Evolutionary conservation across 176 grass and related monocot genomes (phyloP).

Genomic region (Oryza glumipatula): DNA sequence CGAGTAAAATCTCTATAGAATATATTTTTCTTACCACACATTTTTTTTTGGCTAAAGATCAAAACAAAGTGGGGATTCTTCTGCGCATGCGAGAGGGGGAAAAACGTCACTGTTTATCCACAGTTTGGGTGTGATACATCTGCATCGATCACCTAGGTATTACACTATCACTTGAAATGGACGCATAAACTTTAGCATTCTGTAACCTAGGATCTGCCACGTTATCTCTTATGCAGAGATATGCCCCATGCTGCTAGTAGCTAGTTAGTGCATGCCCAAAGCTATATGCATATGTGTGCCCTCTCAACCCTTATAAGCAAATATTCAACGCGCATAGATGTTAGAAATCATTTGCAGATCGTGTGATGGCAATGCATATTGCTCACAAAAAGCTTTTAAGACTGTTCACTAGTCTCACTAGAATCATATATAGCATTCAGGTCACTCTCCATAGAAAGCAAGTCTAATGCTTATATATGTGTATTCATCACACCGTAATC

Average conservation of each 20-base stretch:
- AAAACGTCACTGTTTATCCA: background rate
- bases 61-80: background rate
- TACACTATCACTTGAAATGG: background rate
- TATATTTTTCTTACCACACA: background rate
- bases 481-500: background rate
- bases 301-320: background rate
- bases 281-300: background rate
- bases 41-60: background rate
- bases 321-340: background rate
- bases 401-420: background rate
- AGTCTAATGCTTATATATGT: background rate
- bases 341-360: conserved; percentile 5
- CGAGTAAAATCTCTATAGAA: background rate
- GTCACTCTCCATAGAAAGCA: conserved; percentile 12
- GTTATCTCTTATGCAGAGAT: background rate
- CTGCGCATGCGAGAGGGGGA: background rate
- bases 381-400: background rate
- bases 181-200: background rate
- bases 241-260: background rate
- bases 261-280: background rate
- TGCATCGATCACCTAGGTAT: background rate
- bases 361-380: background rate
- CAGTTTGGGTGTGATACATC: background rate
- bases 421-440: background rate
- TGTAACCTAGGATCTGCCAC: conserved; percentile 28